Evolutionary conservation across 768 basidiomycete species (phyloP).

Genomic region (Rhizopogon rudus): DNA sequence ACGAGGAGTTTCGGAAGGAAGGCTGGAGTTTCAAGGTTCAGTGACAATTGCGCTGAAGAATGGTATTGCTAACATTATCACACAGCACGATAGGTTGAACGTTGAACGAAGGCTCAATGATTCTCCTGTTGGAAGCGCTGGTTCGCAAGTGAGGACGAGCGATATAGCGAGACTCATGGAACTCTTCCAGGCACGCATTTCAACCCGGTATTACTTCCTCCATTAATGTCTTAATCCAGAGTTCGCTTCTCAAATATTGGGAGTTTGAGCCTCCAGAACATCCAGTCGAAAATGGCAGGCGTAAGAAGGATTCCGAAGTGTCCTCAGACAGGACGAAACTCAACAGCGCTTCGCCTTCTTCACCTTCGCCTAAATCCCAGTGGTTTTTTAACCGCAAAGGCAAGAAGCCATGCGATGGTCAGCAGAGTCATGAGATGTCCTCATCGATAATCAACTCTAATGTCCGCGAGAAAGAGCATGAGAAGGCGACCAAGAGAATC

Average conservation of each 20-base stretch:
- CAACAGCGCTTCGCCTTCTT: slow-evolving; percentile 22
- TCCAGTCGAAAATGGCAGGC: not conserved
- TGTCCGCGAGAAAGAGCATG: slow-evolving; percentile 22
- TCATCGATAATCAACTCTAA: slow-evolving; percentile 19
- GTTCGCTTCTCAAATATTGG: slow-evolving; percentile 67
- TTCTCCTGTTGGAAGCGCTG: slow-evolving; percentile 33
- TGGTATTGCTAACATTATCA: slow-evolving; percentile 3
- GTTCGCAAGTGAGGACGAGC: slow-evolving; percentile 60
- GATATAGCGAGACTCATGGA: slow-evolving; percentile 84
- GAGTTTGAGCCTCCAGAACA: slow-evolving; percentile 49
- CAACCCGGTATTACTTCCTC: not conserved
- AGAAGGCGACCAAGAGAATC: slow-evolving; percentile 54
- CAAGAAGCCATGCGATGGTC: slow-evolving; percentile 22
- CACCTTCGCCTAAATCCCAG: slow-evolving; percentile 21
- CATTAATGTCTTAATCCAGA: slow-evolving; percentile 31
- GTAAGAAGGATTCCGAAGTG: slow-evolving; percentile 24
- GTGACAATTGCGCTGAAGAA: not conserved
- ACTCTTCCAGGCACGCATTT: slow-evolving; percentile 56
- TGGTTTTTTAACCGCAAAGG: slow-evolving; percentile 24
- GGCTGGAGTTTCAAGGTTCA: slow-evolving; percentile 74
- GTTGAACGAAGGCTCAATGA: slow-evolving; percentile 61
- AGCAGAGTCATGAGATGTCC: slow-evolving; percentile 25
- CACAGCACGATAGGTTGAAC: slow-evolving; percentile 75
- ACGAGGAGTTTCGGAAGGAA: slow-evolving; percentile 69
- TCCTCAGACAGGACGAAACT: slow-evolving; percentile 42